Base-by-base conservation (phyloP, 2,329 filamentous ascomycete species). In the Colletotrichum filicis region DNA sequence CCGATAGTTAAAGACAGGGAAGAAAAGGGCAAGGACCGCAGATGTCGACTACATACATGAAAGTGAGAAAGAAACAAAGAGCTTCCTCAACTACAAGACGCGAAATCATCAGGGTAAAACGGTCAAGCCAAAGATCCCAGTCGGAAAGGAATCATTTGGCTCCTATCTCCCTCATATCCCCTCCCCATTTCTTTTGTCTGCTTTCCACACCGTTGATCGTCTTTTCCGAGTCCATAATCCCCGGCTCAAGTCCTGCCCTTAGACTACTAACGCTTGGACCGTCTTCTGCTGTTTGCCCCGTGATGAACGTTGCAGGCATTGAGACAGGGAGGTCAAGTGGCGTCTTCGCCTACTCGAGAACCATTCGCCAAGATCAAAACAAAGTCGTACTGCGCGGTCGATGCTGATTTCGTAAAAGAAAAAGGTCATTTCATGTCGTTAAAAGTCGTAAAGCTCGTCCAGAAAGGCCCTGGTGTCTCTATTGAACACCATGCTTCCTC, bases 371-470 rank as follows among this genome's bases (percentile, higher is more conserved):
- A 55, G 42, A 46, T n/a, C 22, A 56, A 49, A 32, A 37, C n/a
- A 59, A 64, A 37, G 28, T 71, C 71, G 71, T 73, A 70, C 71
- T 66, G 46, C 55, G 71, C 66, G 66, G 56, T 71, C 67, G 60
- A 73, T 62, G 71, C 49, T 52, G 66, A 66, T 65, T 70, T 71
- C 46, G 22, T 61, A 62, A 61, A 69, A 72, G 24, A 59, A 58
- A 69, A 63, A 72, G 66, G 60, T 70, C 71, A 49, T 70, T 65
- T 70, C 61, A 73, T 65, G 71, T 73, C 71, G 71, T 73, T 37
- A 66, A 70, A 73, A 57, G 67, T 73, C 71, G 71, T 73, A 56
- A 71, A n/a, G 56, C 66, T 70, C 71, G 60, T 73, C 61, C 28
- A 61, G 58, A 35, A 73, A 71, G 46, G 56, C 52, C 67, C 49